Percentiles rank a stretch among this genome's conserved stretches.
Conservation (phyloP, 2,329 filamentous ascomycete species). For the Xylariaceae sp. region DNA sequence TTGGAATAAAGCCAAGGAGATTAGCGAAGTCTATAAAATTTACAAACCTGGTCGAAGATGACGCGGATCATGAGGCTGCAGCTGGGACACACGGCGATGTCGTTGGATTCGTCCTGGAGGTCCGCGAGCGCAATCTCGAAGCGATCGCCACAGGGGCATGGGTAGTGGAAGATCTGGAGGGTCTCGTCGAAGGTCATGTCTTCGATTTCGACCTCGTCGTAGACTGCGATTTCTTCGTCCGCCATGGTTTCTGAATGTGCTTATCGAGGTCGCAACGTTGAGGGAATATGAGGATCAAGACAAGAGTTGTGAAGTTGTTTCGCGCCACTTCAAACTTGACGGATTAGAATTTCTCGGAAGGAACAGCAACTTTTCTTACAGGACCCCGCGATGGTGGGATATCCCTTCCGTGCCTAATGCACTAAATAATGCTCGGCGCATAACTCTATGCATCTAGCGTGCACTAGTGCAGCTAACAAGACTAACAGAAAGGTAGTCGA, state of each 20-base stretch:
- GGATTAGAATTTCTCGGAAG: neutral
- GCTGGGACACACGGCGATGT: slow-evolving; percentile 95
- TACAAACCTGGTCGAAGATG: slow-evolving; percentile 76
- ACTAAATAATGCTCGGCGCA: neutral
- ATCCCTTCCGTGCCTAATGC: neutral
- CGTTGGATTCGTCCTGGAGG: slow-evolving; percentile 73
- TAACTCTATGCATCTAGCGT: neutral
- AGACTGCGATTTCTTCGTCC: slow-evolving; percentile 63
- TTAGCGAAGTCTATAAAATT: neutral
- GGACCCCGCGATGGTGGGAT: neutral
- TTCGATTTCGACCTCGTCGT: slow-evolving; percentile 98
- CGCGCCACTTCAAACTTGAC: neutral
- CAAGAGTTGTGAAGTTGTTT: no score
- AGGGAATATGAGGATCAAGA: neutral
- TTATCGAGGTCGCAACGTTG: neutral
- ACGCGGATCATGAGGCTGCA: slow-evolving; percentile 96
- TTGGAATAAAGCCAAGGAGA: neutral
- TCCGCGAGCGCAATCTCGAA: slow-evolving; percentile 88
- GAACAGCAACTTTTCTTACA: neutral
- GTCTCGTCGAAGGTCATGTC: slow-evolving; percentile 88
- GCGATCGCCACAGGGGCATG: slow-evolving; percentile 92
- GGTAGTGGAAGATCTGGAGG: slow-evolving; percentile 88
- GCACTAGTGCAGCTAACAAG: no score
- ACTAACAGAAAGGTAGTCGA: no score
- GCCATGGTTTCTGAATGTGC: slow-evolving; percentile 40